Conservation (phyloP, 2,329 filamentous ascomycete species). For the Fusarium paranaense region DNA sequence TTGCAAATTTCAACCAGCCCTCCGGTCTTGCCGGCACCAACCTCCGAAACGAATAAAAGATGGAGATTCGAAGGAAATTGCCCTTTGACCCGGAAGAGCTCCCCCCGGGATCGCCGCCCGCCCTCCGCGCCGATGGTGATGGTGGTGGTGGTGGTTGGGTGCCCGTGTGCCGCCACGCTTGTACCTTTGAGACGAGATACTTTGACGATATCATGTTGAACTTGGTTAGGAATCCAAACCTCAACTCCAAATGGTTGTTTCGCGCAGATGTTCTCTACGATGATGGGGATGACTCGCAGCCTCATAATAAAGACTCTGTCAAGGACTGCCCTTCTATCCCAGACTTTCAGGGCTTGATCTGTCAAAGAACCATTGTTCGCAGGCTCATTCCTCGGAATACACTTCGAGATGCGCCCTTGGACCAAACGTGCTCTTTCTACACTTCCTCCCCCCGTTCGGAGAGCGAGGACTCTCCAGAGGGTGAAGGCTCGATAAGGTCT, state of each 20-base stretch:
- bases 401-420: conserved; percentile 76
- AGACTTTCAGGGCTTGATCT: conserved; percentile 44
- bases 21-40: conserved; percentile 2
- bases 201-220: conserved; percentile 79
- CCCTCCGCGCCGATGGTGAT: conserved; percentile 32
- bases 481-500: conserved; percentile 43
- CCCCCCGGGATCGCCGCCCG: conserved; percentile 40
- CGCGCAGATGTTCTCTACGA: conserved; percentile 77
- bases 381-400: conserved; percentile 86
- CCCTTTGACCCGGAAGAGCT: conserved; percentile 47
- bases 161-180: conserved; percentile 66
- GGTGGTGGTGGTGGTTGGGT: conserved; percentile 56
- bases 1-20: neutral
- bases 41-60: conserved; percentile 10
- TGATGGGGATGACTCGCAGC: conserved; percentile 38
- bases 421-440: conserved; percentile 87
- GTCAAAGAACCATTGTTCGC: conserved; percentile 76
- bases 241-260: conserved; percentile 82
- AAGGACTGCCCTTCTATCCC: neutral
- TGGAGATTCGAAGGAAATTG: conserved; percentile 36
- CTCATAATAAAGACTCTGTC: neutral
- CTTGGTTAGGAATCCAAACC: conserved; percentile 81
- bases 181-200: conserved; percentile 71
- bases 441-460: conserved; percentile 16
- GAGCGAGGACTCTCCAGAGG: conserved; percentile 20